Base-by-base conservation (phyloP, 352 stramenopile species). In the Phytopythium vexans region DNA sequence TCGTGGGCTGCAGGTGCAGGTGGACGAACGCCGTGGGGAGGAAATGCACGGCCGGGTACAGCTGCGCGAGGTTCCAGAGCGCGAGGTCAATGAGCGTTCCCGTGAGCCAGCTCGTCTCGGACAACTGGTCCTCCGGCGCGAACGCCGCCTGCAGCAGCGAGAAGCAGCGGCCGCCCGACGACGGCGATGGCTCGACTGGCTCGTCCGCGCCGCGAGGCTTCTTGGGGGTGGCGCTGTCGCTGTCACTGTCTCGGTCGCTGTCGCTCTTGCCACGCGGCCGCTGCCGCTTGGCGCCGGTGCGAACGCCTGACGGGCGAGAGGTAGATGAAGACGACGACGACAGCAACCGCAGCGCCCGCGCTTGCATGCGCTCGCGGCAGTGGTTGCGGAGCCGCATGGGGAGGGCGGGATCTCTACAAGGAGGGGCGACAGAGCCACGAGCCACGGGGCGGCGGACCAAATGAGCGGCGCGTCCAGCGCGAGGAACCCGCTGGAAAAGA, bases 11-110 rank as follows among this genome's bases (percentile, higher is more conserved):
- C 10, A 88, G 48, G 50, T 83, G 67, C 35, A 93, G 77, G 44
- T 89, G 73, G 54, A 74, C 85, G 46, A 96, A 96, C 21, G 92
- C 84, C 4, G 84, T 92, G n/a, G 88, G 78, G 33, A 96, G 64
- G 56, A 95, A 96, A 51, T 86, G 69, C 41, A 89, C 80, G 1
- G 55, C 41, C 8, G 68, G 62, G 56, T 96, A 96, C 61, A 74
- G 62, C 8, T 62, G 74, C 41, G 86, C 86, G 45, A 96, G 81
- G 27, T 88, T 70, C 66, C 79, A 90, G 16, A 95, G 72, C 62
- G 93, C 76, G 41, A 95, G 55, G 56, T 95, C 83, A 56, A 96
- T 95, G 33, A 96, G 56, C 34, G 82, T 84, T 36, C 80, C 72
- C 37, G 74, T 93, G 54, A 96, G 72, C 88, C 88, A 96, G 50